phyloP scores from a whole-genome alignment of 805 yeast species.

The Ogataea degrootiae region DNA sequence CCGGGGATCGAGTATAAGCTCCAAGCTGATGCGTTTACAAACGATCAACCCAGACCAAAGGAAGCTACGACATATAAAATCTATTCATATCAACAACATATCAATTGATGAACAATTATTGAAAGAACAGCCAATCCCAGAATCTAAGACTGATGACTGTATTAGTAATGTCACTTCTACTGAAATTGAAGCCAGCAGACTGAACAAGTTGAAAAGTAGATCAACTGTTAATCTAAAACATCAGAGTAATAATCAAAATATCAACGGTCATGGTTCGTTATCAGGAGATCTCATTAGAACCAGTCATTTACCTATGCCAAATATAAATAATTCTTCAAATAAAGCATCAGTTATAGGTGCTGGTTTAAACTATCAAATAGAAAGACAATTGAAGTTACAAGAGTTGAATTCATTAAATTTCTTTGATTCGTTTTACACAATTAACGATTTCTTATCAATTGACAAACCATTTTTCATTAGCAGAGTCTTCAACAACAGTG shows the following conservation, averaged over 20 bases:
- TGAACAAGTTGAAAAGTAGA: slow-evolving; percentile 5
- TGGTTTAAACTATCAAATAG: slow-evolving; percentile 17
- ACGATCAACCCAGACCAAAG: slow-evolving; percentile 13
- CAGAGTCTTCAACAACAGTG: slow-evolving; percentile 24
- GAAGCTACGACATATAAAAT: slow-evolving; percentile 24
- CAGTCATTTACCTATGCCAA: slow-evolving; percentile 1
- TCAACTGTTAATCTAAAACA: slow-evolving; percentile 5
- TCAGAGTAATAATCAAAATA: neutral
- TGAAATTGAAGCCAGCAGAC: neutral
- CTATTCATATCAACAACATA: slow-evolving; percentile 15
- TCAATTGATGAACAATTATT: slow-evolving; percentile 1
- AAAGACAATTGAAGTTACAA: slow-evolving; percentile 27
- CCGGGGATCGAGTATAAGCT: no score
- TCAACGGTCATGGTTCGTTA: neutral
- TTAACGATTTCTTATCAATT: slow-evolving; percentile 25
- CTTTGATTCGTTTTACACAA: slow-evolving; percentile 32
- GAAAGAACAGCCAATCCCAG: neutral
- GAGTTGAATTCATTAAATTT: slow-evolving; percentile 24
- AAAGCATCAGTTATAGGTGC: neutral
- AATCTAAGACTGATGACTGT: neutral
- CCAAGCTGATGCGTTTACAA: slow-evolving; percentile 1
- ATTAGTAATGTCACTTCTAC: neutral
- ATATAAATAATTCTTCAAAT: neutral
- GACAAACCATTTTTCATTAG: slow-evolving; percentile 33
- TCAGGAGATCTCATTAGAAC: slow-evolving; percentile 12